A percentile compares a stretch with the other conserved stretches of the same genome.
Conservation (phyloP, 148 eudicot genomes). For the Chenopodium berlandieri region DNA sequence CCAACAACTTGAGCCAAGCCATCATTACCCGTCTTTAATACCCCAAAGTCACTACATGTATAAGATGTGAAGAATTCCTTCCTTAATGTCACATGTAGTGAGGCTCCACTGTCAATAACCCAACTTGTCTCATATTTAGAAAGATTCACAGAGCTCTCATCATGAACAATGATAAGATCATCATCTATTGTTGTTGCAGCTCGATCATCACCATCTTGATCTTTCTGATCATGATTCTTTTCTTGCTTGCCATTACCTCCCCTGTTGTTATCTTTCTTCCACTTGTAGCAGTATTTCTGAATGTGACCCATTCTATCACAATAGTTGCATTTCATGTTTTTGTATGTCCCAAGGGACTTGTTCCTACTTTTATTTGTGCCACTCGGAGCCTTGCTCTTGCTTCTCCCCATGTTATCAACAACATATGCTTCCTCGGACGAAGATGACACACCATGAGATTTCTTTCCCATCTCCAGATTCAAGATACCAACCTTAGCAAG, state of each 20-base stretch:
- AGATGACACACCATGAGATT: not conserved
- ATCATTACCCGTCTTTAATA: conserved; percentile 20
- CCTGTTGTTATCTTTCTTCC: conserved; percentile 6
- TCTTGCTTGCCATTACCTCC: conserved; percentile 4
- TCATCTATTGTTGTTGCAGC: not conserved
- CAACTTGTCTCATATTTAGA: conserved; percentile 1
- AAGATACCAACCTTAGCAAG: not conserved
- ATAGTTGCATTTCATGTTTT: not conserved
- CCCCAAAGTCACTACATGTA: conserved; percentile 18
- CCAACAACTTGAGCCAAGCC: not conserved
- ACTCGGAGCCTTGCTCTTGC: not conserved
- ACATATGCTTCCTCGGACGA: not conserved
- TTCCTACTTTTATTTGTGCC: conserved; percentile 5
- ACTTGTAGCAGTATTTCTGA: not conserved
- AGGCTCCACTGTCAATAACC: conserved; percentile 22
- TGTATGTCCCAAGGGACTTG: conserved; percentile 8
- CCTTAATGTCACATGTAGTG: conserved; percentile 10
- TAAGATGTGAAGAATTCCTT: conserved; percentile 21
- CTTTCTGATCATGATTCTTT: not conserved
- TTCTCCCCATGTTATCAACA: not conserved
- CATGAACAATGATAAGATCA: conserved; percentile 3
- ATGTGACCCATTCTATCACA: not conserved
- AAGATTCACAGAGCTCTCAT: not conserved
- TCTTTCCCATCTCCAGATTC: not conserved
- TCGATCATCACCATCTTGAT: conserved; percentile 2